Evolutionary conservation across 441 rosid genomes (phyloP).

Genomic region (Codiaeum variegatum): DNA sequence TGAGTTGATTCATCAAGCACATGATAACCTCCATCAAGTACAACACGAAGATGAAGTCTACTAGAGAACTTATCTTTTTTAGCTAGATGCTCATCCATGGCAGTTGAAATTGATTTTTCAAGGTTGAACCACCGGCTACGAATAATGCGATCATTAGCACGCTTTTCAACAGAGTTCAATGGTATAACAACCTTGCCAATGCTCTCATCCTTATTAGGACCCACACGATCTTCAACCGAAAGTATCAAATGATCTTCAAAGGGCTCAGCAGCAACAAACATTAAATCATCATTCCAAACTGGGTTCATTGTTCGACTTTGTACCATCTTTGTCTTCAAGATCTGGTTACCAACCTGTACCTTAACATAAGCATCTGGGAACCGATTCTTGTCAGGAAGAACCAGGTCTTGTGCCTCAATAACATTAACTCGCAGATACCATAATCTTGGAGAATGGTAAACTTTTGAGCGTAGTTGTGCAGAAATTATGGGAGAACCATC

Average conservation of each 20-base stretch:
- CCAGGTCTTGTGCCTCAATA: conserved; percentile 85
- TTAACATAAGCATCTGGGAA: conserved; percentile 66
- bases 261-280: conserved; percentile 89
- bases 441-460: conserved; percentile 85
- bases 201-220: conserved; percentile 65
- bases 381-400: conserved; percentile 50
- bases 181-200: conserved; percentile 62
- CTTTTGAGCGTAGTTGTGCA: conserved; percentile 66
- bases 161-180: conserved; percentile 44
- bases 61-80: conserved; percentile 64
- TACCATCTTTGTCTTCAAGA: conserved; percentile 55
- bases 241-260: conserved; percentile 69
- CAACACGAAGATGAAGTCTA: conserved; percentile 53
- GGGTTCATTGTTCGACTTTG: conserved; percentile 55
- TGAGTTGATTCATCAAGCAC: conserved; percentile 91
- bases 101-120: conserved; percentile 56
- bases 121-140: conserved; percentile 62
- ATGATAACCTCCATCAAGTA: conserved; percentile 93
- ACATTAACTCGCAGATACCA: conserved; percentile 88
- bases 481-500: conserved; percentile 41
- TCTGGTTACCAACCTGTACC: conserved; percentile 69
- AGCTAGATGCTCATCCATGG: conserved; percentile 46
- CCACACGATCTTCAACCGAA: conserved; percentile 69
- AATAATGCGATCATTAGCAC: conserved; percentile 59
- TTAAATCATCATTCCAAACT: conserved; percentile 80